Evolutionary conservation across 2,329 filamentous ascomycete genomes (phyloP), one percentile per base, ranked within the genome.

Genomic region (Botryotinia globosa): DNA sequence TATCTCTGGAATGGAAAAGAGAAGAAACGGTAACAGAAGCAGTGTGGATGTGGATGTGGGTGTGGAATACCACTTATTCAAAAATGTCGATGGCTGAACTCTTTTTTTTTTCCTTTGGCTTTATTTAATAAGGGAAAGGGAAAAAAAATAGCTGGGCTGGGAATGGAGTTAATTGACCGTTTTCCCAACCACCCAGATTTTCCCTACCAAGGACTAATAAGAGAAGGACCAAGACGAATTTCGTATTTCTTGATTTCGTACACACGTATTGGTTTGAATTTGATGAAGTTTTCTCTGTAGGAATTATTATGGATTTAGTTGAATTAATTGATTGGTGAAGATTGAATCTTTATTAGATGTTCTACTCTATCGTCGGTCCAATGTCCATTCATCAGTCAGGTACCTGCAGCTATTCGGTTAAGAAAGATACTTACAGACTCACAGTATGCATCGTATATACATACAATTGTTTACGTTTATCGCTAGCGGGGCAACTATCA

Each of bases 111-210:
- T 65, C 4, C 14, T 54, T n/a, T 51, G 63, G 44, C 44, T 18
- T 18, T 37, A 65, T n/a, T n/a, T n/a, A n/a, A n/a, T n/a, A n/a
- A n/a, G 25, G 37, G 37, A 2, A 14, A 42, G 16, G 39, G n/a
- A n/a, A 29, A 63, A 65, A n/a, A 48, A 66, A 66, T 66, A 18
- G 32, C 44, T 66, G 63, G 63, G 63, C 63, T 66, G 63, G 63
- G 63, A 10, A 64, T 66, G 44, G 44, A 66, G 62, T 56, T 56
- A 29, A 29, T 64, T 64, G 63, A 48, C 63, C 63, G 63, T 66
- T 66, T 66, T 37, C 63, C 63, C 63, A 66, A 66, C 63, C 63
- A 66, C 63, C 63, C 32, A 66, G 37, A 66, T 66, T 66, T 64
- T 44, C n/a, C n/a, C 51, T 56, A 56, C 51, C 51, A 56, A 56